Evolutionary conservation across 768 basidiomycete species (phyloP).

Genomic region (Lyophyllum shimeji): DNA sequence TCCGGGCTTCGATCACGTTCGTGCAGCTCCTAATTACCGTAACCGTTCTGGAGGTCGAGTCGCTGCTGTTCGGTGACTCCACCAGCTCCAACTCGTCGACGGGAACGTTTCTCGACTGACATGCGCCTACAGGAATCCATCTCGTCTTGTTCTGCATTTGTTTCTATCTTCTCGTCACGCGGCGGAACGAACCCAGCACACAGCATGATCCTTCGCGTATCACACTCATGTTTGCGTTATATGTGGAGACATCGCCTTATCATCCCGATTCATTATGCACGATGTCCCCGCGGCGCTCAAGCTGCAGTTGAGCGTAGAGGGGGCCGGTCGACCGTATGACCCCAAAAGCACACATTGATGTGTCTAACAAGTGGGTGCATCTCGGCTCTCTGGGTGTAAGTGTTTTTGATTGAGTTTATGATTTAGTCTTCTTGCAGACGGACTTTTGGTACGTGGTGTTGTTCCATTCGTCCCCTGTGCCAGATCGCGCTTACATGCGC

Average conservation of each 20-base stretch:
- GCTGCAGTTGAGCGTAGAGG: neutral
- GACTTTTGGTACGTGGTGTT: neutral
- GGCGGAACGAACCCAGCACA: neutral
- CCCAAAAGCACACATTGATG: constrained; percentile 2
- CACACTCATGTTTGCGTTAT: constrained; percentile 10
- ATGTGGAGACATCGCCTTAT: constrained; percentile 9
- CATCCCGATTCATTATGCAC: constrained; percentile 5
- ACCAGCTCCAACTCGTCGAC: too few relatives aligned
- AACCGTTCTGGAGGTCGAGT: too few relatives aligned
- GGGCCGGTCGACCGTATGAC: neutral
- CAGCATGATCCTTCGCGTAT: constrained; percentile 2
- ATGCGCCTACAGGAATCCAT: constrained; percentile 24
- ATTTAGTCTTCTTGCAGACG: neutral
- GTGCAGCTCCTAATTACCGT: too few relatives aligned
- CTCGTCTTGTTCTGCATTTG: constrained; percentile 29
- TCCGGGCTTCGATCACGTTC: too few relatives aligned
- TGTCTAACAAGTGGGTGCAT: constrained; percentile 11
- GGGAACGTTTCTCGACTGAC: neutral
- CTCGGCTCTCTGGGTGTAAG: neutral
- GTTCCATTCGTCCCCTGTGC: neutral
- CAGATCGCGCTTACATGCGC: neutral
- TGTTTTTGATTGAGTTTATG: neutral
- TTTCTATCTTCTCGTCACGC: constrained; percentile 1
- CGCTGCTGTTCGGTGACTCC: too few relatives aligned
- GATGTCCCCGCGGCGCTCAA: constrained; percentile 4